Percentiles rank a stretch among this genome's conserved stretches.
phyloP scores from a whole-genome alignment of 2,329 filamentous ascomycete genomes.

The Fusarium nodosum region DNA sequence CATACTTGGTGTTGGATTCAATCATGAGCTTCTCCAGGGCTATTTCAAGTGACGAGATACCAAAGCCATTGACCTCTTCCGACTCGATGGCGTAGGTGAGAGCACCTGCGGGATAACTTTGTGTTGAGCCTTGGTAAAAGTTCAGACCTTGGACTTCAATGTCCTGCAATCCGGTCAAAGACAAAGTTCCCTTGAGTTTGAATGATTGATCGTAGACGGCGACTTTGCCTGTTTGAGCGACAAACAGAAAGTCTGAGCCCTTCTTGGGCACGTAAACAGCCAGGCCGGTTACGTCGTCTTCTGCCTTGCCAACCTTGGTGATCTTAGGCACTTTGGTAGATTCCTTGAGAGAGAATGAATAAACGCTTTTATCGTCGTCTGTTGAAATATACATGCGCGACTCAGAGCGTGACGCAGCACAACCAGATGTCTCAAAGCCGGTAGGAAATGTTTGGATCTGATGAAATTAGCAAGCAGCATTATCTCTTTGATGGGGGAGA shows the following conservation, averaged over 20 bases:
- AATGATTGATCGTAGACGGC: conserved; percentile 57
- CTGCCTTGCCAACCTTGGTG: conserved; percentile 53
- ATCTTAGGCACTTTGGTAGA: conserved; percentile 56
- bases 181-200: conserved; percentile 54
- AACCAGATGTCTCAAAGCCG: conserved; percentile 59
- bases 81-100: conserved; percentile 59
- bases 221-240: conserved; percentile 56
- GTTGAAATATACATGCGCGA: conserved; percentile 57
- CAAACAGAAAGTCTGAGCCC: conserved; percentile 59
- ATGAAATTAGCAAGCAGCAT: conserved; percentile 2
- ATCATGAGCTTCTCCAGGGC: conserved; percentile 54
- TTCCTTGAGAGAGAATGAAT: conserved; percentile 57
- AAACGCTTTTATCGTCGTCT: conserved; percentile 56
- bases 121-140: conserved; percentile 56
- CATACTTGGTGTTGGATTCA: conserved; percentile 55
- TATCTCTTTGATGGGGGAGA: background rate
- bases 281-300: conserved; percentile 58
- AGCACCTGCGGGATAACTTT: conserved; percentile 55
- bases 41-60: conserved; percentile 55
- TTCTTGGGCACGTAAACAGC: conserved; percentile 56
- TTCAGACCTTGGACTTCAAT: conserved; percentile 60
- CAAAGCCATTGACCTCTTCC: conserved; percentile 57
- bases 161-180: conserved; percentile 56
- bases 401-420: conserved; percentile 56
- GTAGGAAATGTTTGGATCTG: conserved; percentile 60